A percentile compares a stretch with the other conserved stretches of the same genome.
Evolutionary conservation across 1,284 basidiomycete species (phyloP).

Genomic region (Sutorius eximius): DNA sequence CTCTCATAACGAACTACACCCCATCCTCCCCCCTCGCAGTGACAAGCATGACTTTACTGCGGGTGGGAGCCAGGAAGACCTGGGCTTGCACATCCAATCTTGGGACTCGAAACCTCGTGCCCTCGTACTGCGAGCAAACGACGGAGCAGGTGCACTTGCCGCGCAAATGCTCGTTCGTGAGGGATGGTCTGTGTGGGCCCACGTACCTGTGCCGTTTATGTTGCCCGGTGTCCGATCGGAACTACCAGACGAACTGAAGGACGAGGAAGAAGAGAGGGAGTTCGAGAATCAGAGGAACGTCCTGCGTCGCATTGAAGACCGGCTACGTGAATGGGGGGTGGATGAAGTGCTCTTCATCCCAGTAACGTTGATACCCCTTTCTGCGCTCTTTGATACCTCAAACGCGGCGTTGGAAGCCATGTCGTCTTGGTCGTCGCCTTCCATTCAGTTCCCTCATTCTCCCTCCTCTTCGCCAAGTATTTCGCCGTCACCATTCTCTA

Average conservation of each 20-base stretch:
- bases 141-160: conserved; percentile 73
- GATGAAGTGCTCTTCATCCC: conserved; percentile 62
- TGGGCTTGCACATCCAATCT: background rate
- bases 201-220: conserved; percentile 52
- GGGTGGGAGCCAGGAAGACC: conserved; percentile 26
- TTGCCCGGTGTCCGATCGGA: conserved; percentile 26
- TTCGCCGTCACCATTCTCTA: conserved; percentile 36
- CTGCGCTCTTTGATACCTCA: conserved; percentile 33
- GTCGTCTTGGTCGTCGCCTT: conserved; percentile 29
- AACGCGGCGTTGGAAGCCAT: conserved; percentile 18
- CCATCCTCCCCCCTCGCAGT: conserved; percentile 24
- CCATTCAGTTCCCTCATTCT: conserved; percentile 26
- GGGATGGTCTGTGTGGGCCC: conserved; percentile 69
- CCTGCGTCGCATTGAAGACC: conserved; percentile 45
- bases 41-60: conserved; percentile 30
- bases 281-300: conserved; percentile 34
- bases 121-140: conserved; percentile 74
- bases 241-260: conserved; percentile 25
- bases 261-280: conserved; percentile 34
- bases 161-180: conserved; percentile 67
- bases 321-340: conserved; percentile 61
- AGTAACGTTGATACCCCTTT: conserved; percentile 22
- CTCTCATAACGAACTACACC: conserved; percentile 32
- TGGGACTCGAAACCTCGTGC: conserved; percentile 41
- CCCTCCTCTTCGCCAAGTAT: conserved; percentile 33